phyloP scores from a whole-genome alignment of 2,329 filamentous ascomycete genomes.

The Pseudogymnoascus sp. region DNA sequence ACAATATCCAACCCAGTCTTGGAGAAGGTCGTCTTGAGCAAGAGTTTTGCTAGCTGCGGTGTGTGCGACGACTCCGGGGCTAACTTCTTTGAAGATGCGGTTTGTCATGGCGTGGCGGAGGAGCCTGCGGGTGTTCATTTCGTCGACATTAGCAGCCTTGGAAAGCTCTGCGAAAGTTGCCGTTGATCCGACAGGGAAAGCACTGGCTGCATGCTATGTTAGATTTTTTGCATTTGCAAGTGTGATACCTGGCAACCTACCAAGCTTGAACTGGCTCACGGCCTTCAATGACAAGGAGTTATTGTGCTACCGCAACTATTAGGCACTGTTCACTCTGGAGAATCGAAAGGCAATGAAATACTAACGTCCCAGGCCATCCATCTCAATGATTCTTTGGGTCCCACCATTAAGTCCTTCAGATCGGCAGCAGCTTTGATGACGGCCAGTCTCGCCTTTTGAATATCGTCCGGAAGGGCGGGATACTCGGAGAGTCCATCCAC shows the following conservation, averaged over 20 bases:
- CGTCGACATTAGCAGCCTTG: conserved; percentile 14
- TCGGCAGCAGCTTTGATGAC: conserved; percentile 42
- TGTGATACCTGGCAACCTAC: conserved; percentile 26
- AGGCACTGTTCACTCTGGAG: neutral
- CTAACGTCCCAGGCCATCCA: conserved; percentile 46
- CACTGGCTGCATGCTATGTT: conserved; percentile 34
- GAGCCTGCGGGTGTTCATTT: conserved; percentile 38
- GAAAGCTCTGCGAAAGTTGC: conserved; percentile 39
- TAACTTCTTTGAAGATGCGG: conserved; percentile 44
- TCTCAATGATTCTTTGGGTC: conserved; percentile 42
- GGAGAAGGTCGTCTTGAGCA: conserved; percentile 38
- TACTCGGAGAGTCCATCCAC: conserved; percentile 38
- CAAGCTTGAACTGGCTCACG: conserved; percentile 42
- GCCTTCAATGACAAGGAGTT: conserved; percentile 43
- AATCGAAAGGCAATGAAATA: conserved; percentile 10
- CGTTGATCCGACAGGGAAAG: conserved; percentile 39
- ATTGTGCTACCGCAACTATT: conserved; percentile 33
- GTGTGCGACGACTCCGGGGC: conserved; percentile 44
- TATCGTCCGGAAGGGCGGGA: conserved; percentile 38
- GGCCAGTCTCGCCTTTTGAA: conserved; percentile 38
- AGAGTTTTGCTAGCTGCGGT: conserved; percentile 46
- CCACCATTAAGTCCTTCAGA: conserved; percentile 39
- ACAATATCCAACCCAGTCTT: conserved; percentile 49
- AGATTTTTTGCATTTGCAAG: neutral
- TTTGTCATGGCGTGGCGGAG: conserved; percentile 49